Base-by-base conservation (phyloP, 2,329 filamentous ascomycete species). In the Rutstroemia sp. region DNA sequence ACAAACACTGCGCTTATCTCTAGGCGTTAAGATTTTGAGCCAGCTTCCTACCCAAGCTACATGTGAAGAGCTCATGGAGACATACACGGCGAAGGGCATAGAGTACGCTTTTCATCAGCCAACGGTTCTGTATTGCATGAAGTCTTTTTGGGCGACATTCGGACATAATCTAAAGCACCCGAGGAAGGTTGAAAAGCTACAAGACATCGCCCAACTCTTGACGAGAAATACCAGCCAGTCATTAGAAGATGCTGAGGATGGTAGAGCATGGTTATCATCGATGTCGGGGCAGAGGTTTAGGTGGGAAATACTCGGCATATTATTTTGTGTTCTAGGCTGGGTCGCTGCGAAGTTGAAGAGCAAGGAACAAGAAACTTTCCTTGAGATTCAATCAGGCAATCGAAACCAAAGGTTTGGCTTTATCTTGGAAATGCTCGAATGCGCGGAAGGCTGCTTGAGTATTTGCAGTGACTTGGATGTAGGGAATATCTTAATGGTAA, bases 401-500 rank as follows among this genome's bases (percentile, higher is more conserved):
- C 58, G 65, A 41, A 60, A 59, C 39, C 58, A 61, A 42, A 56
- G 66, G 19, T 62, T 63, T 45, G 34, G 52, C 7, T 68, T 67
- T 56, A 59, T 62, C 0, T 49, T 64, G 1, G 65, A 67, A 57
- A 62, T 68, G 62, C 65, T 66, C 57, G 65, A 67, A 21, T 68
- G 67, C 39, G 60, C 69, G 2, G 62, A 67, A 41, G 64, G 69
- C 34, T 74, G 72, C 25, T 64, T 73, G 14, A 67, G 68, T 1
- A 49, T 74, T 30, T 69, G 25, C 56, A 72, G 61, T 52, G 71
- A 60, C 61, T 56, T 68, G 65, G 60, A 69, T 63, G 21, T 65
- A 51, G 66, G 69, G 0, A 77, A 75, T 19, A 68, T 71, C 4
- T 57, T 73, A 1, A 64, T 76, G 59, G 65, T 75, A 2, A 68